Percentiles rank a stretch among this genome's conserved stretches.
phyloP scores from a whole-genome alignment of 176 grass and related monocot species.

The Secale cereale region DNA sequence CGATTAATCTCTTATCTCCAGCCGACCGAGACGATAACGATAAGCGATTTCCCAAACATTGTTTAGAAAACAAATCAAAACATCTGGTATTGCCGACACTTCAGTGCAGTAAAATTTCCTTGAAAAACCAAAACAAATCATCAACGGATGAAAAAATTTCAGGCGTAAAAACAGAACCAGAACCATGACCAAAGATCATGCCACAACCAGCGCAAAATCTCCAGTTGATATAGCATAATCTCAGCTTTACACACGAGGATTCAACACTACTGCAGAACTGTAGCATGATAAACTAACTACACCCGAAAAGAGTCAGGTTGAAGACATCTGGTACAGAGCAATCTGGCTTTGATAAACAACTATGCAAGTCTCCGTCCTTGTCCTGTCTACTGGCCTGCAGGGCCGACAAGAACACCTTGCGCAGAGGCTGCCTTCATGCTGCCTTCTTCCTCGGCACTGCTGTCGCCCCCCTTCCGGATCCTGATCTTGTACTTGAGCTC shows the following conservation, averaged over 20 bases:
- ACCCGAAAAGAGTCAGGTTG: background rate
- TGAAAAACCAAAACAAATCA: background rate
- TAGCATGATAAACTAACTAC: background rate
- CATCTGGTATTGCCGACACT: background rate
- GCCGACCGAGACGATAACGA: too few species aligned
- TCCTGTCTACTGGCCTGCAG: slow-evolving; percentile 30
- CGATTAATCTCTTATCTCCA: too few species aligned
- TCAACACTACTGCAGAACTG: background rate
- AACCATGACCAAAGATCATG: background rate
- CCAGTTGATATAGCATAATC: background rate
- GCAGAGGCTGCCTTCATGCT: slow-evolving; percentile 62
- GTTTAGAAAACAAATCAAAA: too few species aligned
- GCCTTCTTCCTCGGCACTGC: slow-evolving; percentile 24
- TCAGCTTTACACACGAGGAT: background rate
- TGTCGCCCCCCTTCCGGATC: slow-evolving; percentile 56
- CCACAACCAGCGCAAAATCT: background rate
- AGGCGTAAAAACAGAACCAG: background rate
- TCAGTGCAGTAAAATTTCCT: background rate
- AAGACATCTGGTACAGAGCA: background rate
- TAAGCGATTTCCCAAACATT: too few species aligned
- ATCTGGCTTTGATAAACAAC: background rate
- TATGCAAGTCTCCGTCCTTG: background rate
- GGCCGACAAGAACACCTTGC: slow-evolving; percentile 84
- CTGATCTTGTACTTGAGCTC: slow-evolving; percentile 96
- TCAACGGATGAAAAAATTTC: background rate